Evolutionary conservation across 352 stramenopile genomes (phyloP), one percentile per base, ranked within the genome.

Genomic region (Phytophthora tentaculata): DNA sequence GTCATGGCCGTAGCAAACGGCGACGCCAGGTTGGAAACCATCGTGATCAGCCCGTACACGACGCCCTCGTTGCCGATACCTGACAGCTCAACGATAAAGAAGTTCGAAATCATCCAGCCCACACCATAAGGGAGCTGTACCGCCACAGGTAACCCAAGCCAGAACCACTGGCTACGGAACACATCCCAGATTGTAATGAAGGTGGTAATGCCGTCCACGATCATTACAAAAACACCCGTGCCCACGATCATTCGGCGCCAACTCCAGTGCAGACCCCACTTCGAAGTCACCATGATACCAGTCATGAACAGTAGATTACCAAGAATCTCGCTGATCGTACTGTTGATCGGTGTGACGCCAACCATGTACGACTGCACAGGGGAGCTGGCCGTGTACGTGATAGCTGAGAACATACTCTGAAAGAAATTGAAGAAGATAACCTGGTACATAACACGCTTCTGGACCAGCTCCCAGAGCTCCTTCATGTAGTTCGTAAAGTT

Each of bases 351-450:
- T 0, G 66, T 73, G 17, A 75, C 71, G 0, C 53, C 51, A 3
- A 70, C 67, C 73, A 77, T 79, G 73, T 77, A 73, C 28, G 49
- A 67, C 22, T 60, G n/a, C 12, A 81, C 64, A 22, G 73, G 71
- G 6, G 47, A 57, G 28, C 51, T 64, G 23, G 67, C 70, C 0
- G 66, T 77, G 57, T 73, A 76, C 52, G 54, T 58, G 32, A 84
- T 74, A 17, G 32, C 55, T 9, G 51, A 60, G 61, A 86, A 82
- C 49, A 84, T 54, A 7, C 64, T 61, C 6, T 51, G 58, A 19
- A 82, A 71, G 47, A 87, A 81, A 43, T 67, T 70, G 60, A 75
- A 84, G 32, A 69, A 48, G 28, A 87, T 64, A 43, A 84, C 58
- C 28, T 84, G 75, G 52, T 79, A 80, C 64, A 88, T 50, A 0